These are phyloP conservation scores for Lachancea quebecensis DNA, from an alignment of 805 yeast genomes.

Conservation along the genomic window DNA sequence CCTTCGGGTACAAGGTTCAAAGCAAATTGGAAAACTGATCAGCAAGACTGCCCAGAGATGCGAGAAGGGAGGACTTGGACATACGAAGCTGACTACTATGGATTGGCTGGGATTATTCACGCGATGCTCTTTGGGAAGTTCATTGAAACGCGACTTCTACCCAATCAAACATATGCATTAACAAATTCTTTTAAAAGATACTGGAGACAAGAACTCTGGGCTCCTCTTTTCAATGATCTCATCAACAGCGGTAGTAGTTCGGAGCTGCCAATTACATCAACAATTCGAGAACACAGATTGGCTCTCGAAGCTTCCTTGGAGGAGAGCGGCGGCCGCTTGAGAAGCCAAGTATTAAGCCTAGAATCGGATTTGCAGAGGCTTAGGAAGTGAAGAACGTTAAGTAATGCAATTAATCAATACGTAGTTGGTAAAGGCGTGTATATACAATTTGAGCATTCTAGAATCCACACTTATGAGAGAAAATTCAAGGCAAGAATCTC, in stretches of 20 bases:
- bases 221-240: conserved; percentile 51
- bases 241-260: conserved; percentile 47
- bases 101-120: conserved; percentile 70
- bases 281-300: conserved; percentile 32
- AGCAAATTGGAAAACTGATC: conserved; percentile 53
- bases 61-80: conserved; percentile 56
- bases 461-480: neutral
- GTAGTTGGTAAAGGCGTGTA: neutral
- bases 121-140: conserved; percentile 63
- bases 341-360: conserved; percentile 31
- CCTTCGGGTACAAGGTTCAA: conserved; percentile 45
- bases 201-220: conserved; percentile 74
- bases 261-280: conserved; percentile 37
- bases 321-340: conserved; percentile 23
- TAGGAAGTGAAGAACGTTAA: conserved; percentile 4
- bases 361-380: conserved; percentile 28
- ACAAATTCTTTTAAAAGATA: conserved; percentile 53
- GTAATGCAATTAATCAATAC: neutral
- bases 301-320: conserved; percentile 8
- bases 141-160: conserved; percentile 39
- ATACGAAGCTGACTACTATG: conserved; percentile 77
- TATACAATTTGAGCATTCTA: neutral
- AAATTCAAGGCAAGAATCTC: too few species aligned
- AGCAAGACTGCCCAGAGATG: conserved; percentile 71
- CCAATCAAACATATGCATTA: conserved; percentile 32